These are phyloP conservation scores for Penicillium argentinense DNA, from an alignment of 495 filamentous ascomycete genomes.

Conservation along the genomic window DNA sequence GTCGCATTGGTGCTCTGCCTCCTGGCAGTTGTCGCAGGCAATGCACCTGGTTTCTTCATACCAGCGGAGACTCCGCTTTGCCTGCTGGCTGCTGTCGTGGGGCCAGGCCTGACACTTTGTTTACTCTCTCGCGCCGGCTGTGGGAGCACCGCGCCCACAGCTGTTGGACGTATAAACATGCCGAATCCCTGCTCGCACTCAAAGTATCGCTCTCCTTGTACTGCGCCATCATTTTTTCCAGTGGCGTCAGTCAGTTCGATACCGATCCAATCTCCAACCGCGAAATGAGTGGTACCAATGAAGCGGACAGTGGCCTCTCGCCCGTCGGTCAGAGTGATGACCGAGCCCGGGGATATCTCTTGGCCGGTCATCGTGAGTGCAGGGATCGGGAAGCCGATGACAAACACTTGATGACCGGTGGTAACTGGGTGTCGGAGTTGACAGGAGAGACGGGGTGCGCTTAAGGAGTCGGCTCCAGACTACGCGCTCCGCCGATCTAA, in stretches of 20 bases:
- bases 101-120: constrained; percentile 28
- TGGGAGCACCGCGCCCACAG: constrained; percentile 57
- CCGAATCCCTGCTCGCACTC: constrained; percentile 75
- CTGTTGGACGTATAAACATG: constrained; percentile 80
- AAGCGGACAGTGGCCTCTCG: constrained; percentile 76
- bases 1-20: constrained; percentile 66
- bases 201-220: constrained; percentile 89
- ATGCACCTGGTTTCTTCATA: constrained; percentile 38
- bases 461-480: constrained; percentile 9
- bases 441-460: constrained; percentile 2
- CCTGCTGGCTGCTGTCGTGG: constrained; percentile 28
- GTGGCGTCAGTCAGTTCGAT: constrained; percentile 80
- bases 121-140: constrained; percentile 49
- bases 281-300: constrained; percentile 75
- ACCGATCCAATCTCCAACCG: constrained; percentile 83
- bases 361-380: constrained; percentile 34
- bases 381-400: constrained; percentile 13
- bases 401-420: constrained; percentile 12
- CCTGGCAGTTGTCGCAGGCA: constrained; percentile 54
- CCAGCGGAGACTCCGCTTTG: constrained; percentile 32
- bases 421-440: constrained; percentile 1
- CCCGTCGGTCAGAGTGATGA: constrained; percentile 72
- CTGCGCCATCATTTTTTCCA: constrained; percentile 93
- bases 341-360: constrained; percentile 49
- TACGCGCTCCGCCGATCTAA: constrained; percentile 22